Conservation (phyloP, 2,329 filamentous ascomycete species). For the Xylaria polymorpha region DNA sequence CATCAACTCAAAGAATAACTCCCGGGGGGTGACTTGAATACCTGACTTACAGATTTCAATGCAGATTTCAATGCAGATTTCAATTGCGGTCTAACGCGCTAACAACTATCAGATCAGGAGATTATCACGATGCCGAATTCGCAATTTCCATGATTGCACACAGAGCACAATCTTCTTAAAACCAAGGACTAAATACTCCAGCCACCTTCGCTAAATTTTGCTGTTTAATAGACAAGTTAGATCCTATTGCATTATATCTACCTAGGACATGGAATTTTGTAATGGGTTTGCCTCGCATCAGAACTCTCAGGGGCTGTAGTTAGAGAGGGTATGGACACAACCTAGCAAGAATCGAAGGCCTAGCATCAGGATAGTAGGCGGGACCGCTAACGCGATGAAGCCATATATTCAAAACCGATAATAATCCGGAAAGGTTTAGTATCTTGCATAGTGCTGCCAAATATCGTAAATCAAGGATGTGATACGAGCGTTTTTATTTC, state of each 20-base stretch:
- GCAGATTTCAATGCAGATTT: too few relatives aligned
- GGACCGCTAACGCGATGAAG: too few relatives aligned
- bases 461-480: too few relatives aligned
- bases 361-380: background rate
- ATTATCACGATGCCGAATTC: background rate
- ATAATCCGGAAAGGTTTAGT: too few relatives aligned
- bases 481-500: too few relatives aligned
- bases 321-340: background rate
- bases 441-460: too few relatives aligned
- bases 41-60: constrained; percentile 32
- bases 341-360: background rate
- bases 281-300: too few relatives aligned
- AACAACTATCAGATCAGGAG: constrained; percentile 40
- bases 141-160: background rate
- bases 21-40: constrained; percentile 31
- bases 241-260: too few relatives aligned
- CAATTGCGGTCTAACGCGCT: constrained; percentile 41
- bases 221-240: too few relatives aligned
- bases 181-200: background rate
- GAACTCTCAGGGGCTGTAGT: background rate
- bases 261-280: too few relatives aligned
- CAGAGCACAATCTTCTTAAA: background rate
- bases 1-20: background rate
- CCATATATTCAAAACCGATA: too few relatives aligned
- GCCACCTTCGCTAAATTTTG: too few relatives aligned